Percentiles rank a stretch among this genome's conserved stretches.
These are phyloP conservation scores for Cryptosporidium tyzzeri DNA, from an alignment of 169 alveolate genomes.

Conservation along the genomic window DNA sequence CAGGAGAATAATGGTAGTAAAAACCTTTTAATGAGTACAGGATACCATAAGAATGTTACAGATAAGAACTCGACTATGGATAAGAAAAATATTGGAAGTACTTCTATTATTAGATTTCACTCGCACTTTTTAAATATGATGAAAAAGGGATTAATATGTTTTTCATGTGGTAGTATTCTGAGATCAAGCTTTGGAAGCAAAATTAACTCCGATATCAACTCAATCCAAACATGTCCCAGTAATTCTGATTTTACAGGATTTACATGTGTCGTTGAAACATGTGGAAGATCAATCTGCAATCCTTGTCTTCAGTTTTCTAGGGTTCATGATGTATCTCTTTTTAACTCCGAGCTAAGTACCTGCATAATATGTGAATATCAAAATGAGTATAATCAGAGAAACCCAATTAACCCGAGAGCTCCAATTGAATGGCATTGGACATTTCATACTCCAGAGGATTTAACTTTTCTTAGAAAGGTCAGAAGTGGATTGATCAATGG, in stretches of 20 bases:
- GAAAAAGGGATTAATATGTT: conserved; percentile 68
- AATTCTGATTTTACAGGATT: conserved; percentile 29
- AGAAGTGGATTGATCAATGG: conserved; percentile 67
- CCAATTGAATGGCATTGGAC: conserved; percentile 71
- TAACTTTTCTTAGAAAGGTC: conserved; percentile 36
- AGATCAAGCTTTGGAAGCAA: neutral
- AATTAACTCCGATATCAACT: conserved; percentile 15
- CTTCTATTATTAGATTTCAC: neutral
- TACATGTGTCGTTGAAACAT: conserved; percentile 30
- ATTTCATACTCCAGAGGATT: conserved; percentile 63
- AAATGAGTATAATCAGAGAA: conserved; percentile 13
- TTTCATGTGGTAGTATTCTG: conserved; percentile 58
- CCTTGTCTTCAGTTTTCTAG: conserved; percentile 36
- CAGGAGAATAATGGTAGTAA: neutral
- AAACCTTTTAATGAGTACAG: neutral
- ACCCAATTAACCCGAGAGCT: conserved; percentile 30
- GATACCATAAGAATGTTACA: neutral
- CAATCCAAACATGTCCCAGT: conserved; percentile 54
- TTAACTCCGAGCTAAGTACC: conserved; percentile 4
- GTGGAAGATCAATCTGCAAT: conserved; percentile 71
- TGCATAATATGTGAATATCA: conserved; percentile 62
- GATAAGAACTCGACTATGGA: neutral
- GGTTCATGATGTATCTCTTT: conserved; percentile 31
- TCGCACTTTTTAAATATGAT: conserved; percentile 43
- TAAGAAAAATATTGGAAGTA: neutral